Evolutionary conservation across 225 moss, liverwort and hornwort genomes (phyloP), one percentile per base, ranked within the genome.

Genomic region (Physcomitrium patens): DNA sequence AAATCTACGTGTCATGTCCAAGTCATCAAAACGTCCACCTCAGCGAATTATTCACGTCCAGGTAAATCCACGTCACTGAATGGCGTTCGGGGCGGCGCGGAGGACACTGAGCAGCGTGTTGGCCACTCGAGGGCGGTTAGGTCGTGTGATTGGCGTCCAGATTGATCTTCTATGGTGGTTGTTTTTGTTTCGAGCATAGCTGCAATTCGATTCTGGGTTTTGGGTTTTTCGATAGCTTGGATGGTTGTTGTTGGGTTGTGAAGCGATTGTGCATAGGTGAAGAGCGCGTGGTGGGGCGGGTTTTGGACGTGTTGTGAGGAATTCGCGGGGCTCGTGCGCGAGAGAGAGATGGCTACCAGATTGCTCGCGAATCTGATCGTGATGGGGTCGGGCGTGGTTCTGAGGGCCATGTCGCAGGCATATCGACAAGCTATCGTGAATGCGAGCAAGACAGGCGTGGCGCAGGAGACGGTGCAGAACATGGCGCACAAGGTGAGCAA

Each of bases 381-480:
- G 28, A 68, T 91, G 28, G 93, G 93, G 37, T 74, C 74, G 76
- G 87, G 7, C 79, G 89, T 58, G 84, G 50, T 93, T 26, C 43
- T 91, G 54, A 86, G 93, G 75, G 93, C 91, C 37, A 83, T 93
- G 12, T 86, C 93, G 20, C 89, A 91, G 79, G 93, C 93, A 22
- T 93, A 91, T 63, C 83, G 89, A 70, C 89, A 93, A 76, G 93
- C 93, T 10, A 79, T 93, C 53, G 86, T 89, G 60, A 93, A 94
- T 81, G 93, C 93, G 12, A 76, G 82, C 14, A 91, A 83, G 78
- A 67, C 86, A 41, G 91, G 91, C 14, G 89, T 89, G 72, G 93
- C 93, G 17, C 93, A 91, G 69, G 91, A 91, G 89, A 89, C 89
- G 31, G 88, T 91, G 63, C 91, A 94, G 72, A 91, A 89, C 63